A percentile compares a stretch with the other conserved stretches of the same genome.
phyloP scores from a whole-genome alignment of 139 green algal species.

The Closterium sp. region DNA sequence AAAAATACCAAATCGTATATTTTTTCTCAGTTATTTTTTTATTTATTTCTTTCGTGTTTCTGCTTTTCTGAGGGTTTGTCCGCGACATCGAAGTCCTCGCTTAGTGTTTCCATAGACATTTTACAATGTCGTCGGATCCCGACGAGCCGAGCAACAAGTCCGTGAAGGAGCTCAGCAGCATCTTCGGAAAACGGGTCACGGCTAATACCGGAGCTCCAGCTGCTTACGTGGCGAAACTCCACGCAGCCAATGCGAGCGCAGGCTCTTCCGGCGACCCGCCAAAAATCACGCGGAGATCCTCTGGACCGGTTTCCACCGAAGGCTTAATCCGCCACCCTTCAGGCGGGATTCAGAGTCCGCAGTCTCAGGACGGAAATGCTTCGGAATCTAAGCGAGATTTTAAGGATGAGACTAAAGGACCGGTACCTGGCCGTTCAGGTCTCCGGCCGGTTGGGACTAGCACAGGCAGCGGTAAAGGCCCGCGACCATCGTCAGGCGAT shows the following conservation, averaged over 20 bases:
- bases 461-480: neutral
- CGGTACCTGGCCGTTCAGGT: neutral
- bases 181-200: neutral
- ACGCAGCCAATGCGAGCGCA: neutral
- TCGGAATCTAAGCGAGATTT: neutral
- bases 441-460: neutral
- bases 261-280: neutral
- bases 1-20: too few relatives aligned
- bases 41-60: neutral
- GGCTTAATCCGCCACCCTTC: neutral
- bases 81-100: too few relatives aligned
- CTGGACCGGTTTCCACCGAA: neutral
- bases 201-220: neutral
- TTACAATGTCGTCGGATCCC: neutral
- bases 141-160: neutral
- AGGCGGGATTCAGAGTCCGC: neutral
- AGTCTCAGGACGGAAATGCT: neutral
- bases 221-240: neutral
- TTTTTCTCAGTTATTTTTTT: too few relatives aligned
- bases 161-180: neutral
- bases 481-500: neutral
- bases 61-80: neutral
- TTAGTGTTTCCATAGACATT: too few relatives aligned
- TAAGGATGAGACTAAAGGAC: neutral
- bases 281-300: neutral